Evolutionary conservation across 2,329 filamentous ascomycete genomes (phyloP), one percentile per base, ranked within the genome.

Genomic region (Fusarium haematococcum): DNA sequence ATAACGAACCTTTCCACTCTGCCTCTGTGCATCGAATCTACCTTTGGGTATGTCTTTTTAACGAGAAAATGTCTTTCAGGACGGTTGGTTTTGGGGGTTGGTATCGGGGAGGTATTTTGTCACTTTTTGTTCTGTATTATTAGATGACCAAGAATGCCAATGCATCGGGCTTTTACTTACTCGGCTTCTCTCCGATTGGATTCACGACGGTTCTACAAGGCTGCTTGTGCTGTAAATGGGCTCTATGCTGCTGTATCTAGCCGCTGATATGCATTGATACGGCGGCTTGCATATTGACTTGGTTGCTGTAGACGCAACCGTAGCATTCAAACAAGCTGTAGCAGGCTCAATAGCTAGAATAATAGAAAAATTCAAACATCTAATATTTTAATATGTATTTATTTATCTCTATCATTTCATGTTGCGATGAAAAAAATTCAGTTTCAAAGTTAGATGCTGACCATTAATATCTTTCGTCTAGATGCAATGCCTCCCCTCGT

Each of bases 51-150:
- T 52, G 20, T 10, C 2, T 18, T n/a, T 45, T 30, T n/a, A 30
- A 52, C 48, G 48, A 52, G 45, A 50, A 52, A 52, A 30, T 30
- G 48, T 52, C 48, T 52, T 52, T 52, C 9, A 52, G 25, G 48
- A 30, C 48, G 48, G 48, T n/a, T 8, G 48, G 48, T 30, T 52
- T 50, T 14, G 16, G 14, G 25, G 48, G 48, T n/a, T 16, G 45
- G 23, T 6, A 6, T 52, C 16, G 48, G 25, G 16, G 25, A 13
- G 48, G 25, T 52, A n/a, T n/a, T 52, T 52, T 52, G 48, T 52
- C 25, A 6, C 8, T 43, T 27, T 43, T 52, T 52, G 25, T n/a
- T 30, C 5, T 52, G 48, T 52, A 52, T 52, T 52, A 52, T 10
- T 52, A 52, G 48, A 52, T 52, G 48, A 32, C 6, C 25, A 52